Evolutionary conservation across 225 moss, liverwort and hornwort species (phyloP), one percentile per base, ranked within the genome.

Genomic region (Physcomitrium patens): DNA sequence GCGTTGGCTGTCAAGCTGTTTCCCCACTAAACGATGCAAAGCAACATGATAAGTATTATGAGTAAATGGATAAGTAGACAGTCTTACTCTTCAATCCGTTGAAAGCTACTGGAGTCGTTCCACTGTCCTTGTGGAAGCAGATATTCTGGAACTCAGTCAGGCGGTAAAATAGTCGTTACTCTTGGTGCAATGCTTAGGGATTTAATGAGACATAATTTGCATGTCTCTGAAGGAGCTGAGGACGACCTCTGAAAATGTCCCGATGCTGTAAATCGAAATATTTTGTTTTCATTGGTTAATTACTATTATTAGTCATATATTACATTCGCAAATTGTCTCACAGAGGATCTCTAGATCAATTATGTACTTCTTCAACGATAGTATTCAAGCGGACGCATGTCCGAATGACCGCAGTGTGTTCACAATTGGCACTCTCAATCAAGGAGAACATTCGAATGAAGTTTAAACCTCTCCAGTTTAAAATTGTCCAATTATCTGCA

Each of bases 1-100:
- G 97, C 93, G 77, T 93, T 97, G 27, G 93, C 90, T 58, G 94
- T 94, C 22, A 97, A 88, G 84, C 84, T 90, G 60, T 73, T 83
- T 61, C 93, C 97, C 97, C 97, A 97, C 97, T 97, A 91, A 51
- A 79, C 26, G 50, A 80, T 65, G 9, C 54, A 59, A 59, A 60
- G 46, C 47, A 47, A 27, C n/a, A 72, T 14, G 18, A 47, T 63
- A 12, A 77, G 73, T 1, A 7, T n/a, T 7, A 41, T 23, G 18
- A 52, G 13, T 9, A 24, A 13, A 43, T 49, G 26, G 24, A 11
- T 1, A 37, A 37, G 46, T 65, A 46, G 1, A 65, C 41, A 49
- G 20, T 20, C 47, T 10, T 11, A 48, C 23, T 48, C 28, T 54
- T 0, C 14, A 37, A 23, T 5, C 41, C 63, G 41, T 65, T 45